phyloP scores from a whole-genome alignment of 2,329 filamentous ascomycete species.

The Chrysosporium keratinophilum region DNA sequence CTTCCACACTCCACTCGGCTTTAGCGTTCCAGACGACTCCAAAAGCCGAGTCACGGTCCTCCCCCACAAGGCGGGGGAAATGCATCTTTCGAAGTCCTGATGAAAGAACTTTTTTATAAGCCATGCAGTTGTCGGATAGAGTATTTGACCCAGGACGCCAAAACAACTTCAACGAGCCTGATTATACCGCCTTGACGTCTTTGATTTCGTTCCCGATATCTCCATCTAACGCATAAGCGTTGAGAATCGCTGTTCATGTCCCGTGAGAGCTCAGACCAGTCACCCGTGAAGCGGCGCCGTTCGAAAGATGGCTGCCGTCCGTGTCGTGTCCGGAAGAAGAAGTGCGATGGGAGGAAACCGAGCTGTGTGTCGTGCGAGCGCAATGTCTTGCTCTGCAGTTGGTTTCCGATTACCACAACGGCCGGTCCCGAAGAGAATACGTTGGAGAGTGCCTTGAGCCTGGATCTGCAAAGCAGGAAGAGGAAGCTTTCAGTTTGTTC shows the following conservation, averaged over 20 bases:
- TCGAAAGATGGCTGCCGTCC: slow-evolving; percentile 12
- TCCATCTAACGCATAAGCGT: not conserved
- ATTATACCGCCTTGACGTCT: not conserved
- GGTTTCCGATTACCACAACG: slow-evolving; percentile 3
- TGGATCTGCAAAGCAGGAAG: not conserved
- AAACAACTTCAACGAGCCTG: not conserved
- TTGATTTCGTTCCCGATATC: not conserved
- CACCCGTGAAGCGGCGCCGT: slow-evolving; percentile 6
- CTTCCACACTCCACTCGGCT: not conserved
- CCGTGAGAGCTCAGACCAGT: not conserved
- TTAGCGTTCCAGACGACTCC: not conserved
- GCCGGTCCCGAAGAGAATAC: not conserved
- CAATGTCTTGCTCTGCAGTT: slow-evolving; percentile 13
- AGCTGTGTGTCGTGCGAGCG: slow-evolving; percentile 12
- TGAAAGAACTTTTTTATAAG: not conserved
- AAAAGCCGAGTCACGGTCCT: not conserved
- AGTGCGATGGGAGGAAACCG: slow-evolving; percentile 12
- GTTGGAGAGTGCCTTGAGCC: not conserved
- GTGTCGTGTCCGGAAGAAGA: slow-evolving; percentile 13
- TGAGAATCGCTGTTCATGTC: not conserved
- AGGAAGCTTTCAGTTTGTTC: slow-evolving; percentile 1
- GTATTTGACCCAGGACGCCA: not conserved
- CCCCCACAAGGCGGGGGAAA: not conserved
- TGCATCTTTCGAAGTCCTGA: not conserved
- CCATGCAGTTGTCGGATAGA: not conserved